Evolutionary conservation across 345 rosid species (phyloP).

Genomic region (Clarkia xantiana): DNA sequence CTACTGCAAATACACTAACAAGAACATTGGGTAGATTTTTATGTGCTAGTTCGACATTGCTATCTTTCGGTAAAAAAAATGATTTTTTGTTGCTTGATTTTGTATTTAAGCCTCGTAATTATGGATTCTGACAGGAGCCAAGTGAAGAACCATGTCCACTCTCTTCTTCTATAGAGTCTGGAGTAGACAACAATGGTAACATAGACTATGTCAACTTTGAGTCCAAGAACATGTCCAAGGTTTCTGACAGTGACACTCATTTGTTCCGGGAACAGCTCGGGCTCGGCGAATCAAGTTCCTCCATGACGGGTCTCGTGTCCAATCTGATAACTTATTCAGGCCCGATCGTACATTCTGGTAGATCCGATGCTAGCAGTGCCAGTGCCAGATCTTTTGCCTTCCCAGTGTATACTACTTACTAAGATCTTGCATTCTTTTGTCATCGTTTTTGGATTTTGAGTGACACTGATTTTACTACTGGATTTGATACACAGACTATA

Average conservation of each 20-base stretch:
- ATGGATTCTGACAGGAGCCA: no score
- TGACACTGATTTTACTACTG: neutral
- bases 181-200: no score
- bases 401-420: conserved; percentile 35
- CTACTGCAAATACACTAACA: no score
- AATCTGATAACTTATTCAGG: conserved; percentile 58
- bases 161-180: no score
- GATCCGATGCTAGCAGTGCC: conserved; percentile 89
- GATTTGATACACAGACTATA: conserved; percentile 42
- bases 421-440: conserved; percentile 16
- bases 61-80: no score
- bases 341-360: conserved; percentile 42
- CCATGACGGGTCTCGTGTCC: conserved; percentile 40
- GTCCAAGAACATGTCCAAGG: no score
- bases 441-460: neutral
- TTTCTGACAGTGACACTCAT: conserved; percentile 7
- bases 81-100: no score
- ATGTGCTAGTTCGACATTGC: no score
- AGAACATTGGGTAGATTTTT: no score
- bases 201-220: no score
- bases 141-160: no score
- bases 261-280: conserved; percentile 17
- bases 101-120: no score
- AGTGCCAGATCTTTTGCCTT: conserved; percentile 92
- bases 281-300: conserved; percentile 65